phyloP scores from a whole-genome alignment of 331 rosid species.

The Quercus lobata region DNA sequence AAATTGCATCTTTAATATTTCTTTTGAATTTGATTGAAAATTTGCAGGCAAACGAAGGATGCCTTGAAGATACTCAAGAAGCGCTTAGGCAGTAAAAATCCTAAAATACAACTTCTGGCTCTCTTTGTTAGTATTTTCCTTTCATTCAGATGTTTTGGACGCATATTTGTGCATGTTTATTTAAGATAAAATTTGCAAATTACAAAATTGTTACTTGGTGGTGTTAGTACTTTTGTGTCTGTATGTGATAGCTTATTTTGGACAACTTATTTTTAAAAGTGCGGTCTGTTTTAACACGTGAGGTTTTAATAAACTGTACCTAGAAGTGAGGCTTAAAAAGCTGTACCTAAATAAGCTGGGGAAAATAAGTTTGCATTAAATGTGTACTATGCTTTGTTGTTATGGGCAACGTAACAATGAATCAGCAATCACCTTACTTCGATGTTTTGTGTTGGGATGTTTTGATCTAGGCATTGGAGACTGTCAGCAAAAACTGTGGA shows the following conservation, averaged over 20 bases:
- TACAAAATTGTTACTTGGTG: not conserved
- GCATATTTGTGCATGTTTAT: slow-evolving; percentile 8
- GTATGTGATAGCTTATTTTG: no score
- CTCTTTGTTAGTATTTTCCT: slow-evolving; percentile 68
- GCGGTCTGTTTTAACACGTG: no score
- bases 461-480: slow-evolving; percentile 74
- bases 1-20: slow-evolving; percentile 2
- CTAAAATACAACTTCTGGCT: slow-evolving; percentile 83
- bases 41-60: slow-evolving; percentile 93
- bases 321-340: no score
- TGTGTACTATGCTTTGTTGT: not conserved
- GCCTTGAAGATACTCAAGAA: slow-evolving; percentile 91
- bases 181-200: not conserved
- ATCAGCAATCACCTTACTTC: slow-evolving; percentile 14
- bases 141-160: slow-evolving; percentile 5
- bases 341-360: no score
- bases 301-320: no score
- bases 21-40: slow-evolving; percentile 9
- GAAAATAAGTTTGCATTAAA: not conserved
- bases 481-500: slow-evolving; percentile 89
- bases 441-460: slow-evolving; percentile 9
- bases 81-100: slow-evolving; percentile 75
- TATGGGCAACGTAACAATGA: slow-evolving; percentile 2
- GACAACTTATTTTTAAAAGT: no score
- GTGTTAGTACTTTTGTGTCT: no score